Evolutionary conservation across 441 rosid species (phyloP).

Genomic region (Bruguiera hainesii): DNA sequence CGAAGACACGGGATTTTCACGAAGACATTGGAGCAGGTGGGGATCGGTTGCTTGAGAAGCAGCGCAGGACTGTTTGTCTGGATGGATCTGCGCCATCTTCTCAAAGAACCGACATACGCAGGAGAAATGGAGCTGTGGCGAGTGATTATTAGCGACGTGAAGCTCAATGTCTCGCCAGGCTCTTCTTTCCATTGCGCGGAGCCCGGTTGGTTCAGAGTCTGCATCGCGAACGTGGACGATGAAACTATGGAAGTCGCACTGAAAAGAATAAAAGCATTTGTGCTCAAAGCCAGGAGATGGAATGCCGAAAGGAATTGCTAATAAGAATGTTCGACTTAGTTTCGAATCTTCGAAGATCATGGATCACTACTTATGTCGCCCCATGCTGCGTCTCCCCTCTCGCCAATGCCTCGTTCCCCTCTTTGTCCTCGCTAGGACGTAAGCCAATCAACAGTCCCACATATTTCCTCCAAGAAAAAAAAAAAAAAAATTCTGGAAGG

Average conservation of each 20-base stretch:
- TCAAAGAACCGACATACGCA: no score
- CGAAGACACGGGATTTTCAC: no score
- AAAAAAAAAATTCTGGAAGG: no score
- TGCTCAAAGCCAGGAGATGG: constrained; percentile 21
- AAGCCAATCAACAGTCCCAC: background rate
- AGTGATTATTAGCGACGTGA: constrained; percentile 43
- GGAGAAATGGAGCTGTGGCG: no score
- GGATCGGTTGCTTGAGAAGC: no score
- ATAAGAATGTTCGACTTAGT: constrained; percentile 54
- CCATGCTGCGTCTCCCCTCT: constrained; percentile 51
- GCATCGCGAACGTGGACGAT: constrained; percentile 86
- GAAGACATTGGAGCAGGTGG: no score
- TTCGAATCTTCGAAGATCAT: constrained; percentile 27
- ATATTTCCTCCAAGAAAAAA: no score
- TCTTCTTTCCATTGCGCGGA: constrained; percentile 74
- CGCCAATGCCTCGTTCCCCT: constrained; percentile 68
- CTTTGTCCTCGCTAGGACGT: constrained; percentile 60
- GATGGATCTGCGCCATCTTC: no score
- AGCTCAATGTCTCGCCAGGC: constrained; percentile 87
- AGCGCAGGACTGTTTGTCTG: no score
- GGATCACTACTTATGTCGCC: constrained; percentile 16
- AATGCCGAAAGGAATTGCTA: background rate
- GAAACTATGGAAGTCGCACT: constrained; percentile 61
- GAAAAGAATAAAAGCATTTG: constrained; percentile 58
- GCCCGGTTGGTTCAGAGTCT: constrained; percentile 93